A percentile compares a stretch with the other conserved stretches of the same genome.
These are phyloP conservation scores for Bruguiera gymnorhiza DNA, from an alignment of 345 rosid genomes.

Conservation along the genomic window DNA sequence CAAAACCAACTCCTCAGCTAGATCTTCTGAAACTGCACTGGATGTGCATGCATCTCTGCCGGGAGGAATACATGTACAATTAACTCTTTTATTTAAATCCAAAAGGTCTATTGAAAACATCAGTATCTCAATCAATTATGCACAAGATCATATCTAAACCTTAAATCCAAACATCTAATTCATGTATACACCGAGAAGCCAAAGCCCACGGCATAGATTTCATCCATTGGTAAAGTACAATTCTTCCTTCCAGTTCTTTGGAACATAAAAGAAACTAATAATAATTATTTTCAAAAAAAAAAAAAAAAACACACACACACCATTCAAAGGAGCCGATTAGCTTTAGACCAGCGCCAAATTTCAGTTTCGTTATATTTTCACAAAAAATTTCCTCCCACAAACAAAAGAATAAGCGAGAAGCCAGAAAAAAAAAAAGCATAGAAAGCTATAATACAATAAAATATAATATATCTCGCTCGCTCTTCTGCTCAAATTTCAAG, in stretches of 20 bases:
- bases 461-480: too few relatives aligned
- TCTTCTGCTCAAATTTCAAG: too few relatives aligned
- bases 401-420: not conserved
- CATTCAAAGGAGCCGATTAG: not conserved
- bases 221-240: too few relatives aligned
- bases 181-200: not conserved
- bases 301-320: not conserved
- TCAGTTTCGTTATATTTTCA: too few relatives aligned
- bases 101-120: too few relatives aligned
- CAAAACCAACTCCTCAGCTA: slow-evolving; percentile 38
- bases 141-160: not conserved
- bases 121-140: not conserved
- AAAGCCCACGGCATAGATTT: too few relatives aligned
- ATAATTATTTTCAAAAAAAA: not conserved
- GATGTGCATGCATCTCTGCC: slow-evolving; percentile 31
- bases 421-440: not conserved
- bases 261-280: not conserved
- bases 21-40: slow-evolving; percentile 35
- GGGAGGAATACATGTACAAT: not conserved
- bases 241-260: too few relatives aligned
- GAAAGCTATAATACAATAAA: too few relatives aligned
- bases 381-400: too few relatives aligned
- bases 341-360: too few relatives aligned
- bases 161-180: not conserved
- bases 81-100: too few relatives aligned